Percentiles rank a stretch among this genome's conserved stretches.
These are phyloP conservation scores for Phyllosticta citribraziliensis DNA, from an alignment of 2,329 filamentous ascomycete species.

Conservation along the genomic window DNA sequence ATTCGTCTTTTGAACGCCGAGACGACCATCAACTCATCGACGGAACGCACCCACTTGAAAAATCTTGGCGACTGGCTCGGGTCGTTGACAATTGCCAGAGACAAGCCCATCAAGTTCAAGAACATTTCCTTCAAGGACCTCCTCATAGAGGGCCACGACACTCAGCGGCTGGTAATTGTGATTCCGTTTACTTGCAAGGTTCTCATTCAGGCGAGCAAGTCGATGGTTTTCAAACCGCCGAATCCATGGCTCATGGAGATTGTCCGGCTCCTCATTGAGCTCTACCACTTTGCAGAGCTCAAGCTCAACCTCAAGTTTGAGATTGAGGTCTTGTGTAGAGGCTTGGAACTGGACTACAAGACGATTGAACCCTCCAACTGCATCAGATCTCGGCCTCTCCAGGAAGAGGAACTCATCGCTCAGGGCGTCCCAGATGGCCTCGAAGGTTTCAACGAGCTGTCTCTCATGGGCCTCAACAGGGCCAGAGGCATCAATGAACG, in stretches of 20 bases:
- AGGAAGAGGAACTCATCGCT: constrained; percentile 47
- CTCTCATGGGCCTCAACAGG: constrained; percentile 53
- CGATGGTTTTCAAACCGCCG: constrained; percentile 82
- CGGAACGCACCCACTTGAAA: constrained; percentile 80
- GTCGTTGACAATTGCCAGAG: constrained; percentile 80
- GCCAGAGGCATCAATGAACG: constrained; percentile 52
- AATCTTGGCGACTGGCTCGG: constrained; percentile 92
- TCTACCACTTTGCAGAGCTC: constrained; percentile 86
- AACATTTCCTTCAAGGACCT: constrained; percentile 97
- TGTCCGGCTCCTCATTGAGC: constrained; percentile 76
- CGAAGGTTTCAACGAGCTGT: constrained; percentile 75
- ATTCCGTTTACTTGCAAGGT: constrained; percentile 98
- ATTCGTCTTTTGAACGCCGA: constrained; percentile 85
- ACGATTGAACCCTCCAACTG: constrained; percentile 78
- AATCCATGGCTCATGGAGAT: constrained; percentile 99
- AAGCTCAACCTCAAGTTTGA: constrained; percentile 98
- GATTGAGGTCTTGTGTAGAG: constrained; percentile 94
- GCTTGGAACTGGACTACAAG: constrained; percentile 84
- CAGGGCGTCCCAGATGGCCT: constrained; percentile 53
- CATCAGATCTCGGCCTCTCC: constrained; percentile 65
- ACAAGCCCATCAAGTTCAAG: constrained; percentile 91
- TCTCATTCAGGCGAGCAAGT: constrained; percentile 71
- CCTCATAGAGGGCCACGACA: constrained; percentile 86
- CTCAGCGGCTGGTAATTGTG: constrained; percentile 79
- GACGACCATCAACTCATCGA: constrained; percentile 69